Evolutionary conservation across 768 basidiomycete genomes (phyloP), one percentile per base, ranked within the genome.

Genomic region (Mrakia frigida): DNA sequence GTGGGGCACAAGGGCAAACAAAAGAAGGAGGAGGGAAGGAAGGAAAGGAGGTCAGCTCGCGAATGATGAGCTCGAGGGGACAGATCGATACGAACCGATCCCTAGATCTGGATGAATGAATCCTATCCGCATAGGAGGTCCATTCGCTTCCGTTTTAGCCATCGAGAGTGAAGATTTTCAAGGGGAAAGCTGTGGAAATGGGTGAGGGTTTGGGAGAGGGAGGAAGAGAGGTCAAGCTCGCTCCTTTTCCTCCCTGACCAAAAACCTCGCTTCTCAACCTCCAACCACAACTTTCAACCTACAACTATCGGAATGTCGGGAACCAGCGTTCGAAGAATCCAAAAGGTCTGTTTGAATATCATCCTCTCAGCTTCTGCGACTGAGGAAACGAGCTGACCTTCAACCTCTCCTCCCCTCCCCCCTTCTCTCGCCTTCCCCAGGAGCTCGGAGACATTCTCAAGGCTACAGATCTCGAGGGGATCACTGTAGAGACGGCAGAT

Each of bases 61-160:
- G 7, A 21, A 14, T 53, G 33, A 16, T 10, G 31, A 28, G 70
- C 23, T 53, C 28, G 50, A 37, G 67, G 43, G 37, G 11, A 6
- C 39, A 9, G 9, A 7, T 0, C 28, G 35, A 59, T 4, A 75
- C 82, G 46, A 79, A 94, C 94, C 95, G 70, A 98, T 94, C 75
- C 95, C 95, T 6, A 98, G 86, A 85, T 98, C 95, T 46, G 95
- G 95, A 82, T 98, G 95, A 74, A 97, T 86, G 83, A 97, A 93
- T 6, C 92, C 94, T 77, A 97, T 81, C 56, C 84, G 77, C 50
- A 86, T 80, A 6, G 76, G 59, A 46, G 21, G 50, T 16, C 65
- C 39, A 6, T 25, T 39, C 13, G 31, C 11, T 0, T 68, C 65
- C 23, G 65, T 68, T 21, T 68, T 23, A 39, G 37, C 18, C 65